phyloP scores from a whole-genome alignment of 148 eudicot genomes.

The Linanthus parryae region DNA sequence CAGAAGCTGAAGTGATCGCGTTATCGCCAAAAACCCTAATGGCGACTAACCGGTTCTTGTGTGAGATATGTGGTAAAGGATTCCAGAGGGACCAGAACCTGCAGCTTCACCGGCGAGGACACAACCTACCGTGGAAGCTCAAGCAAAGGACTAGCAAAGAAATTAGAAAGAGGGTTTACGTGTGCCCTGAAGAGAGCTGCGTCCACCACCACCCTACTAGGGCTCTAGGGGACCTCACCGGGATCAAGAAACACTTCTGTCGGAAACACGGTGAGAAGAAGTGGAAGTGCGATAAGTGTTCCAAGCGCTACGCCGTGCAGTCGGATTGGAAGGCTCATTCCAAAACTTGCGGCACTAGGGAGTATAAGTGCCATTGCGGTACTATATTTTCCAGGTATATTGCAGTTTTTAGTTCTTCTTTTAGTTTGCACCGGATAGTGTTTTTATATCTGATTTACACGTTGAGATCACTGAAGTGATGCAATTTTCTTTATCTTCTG shows the following conservation, averaged over 20 bases:
- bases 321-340: slow-evolving; percentile 98
- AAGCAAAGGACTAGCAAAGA: slow-evolving; percentile 61
- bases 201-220: slow-evolving; percentile 87
- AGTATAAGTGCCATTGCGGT: slow-evolving; percentile 71
- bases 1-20: slow-evolving; percentile 94
- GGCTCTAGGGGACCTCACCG: slow-evolving; percentile 29
- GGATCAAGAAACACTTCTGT: slow-evolving; percentile 90
- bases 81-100: slow-evolving; percentile 26
- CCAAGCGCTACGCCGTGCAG: slow-evolving; percentile 85
- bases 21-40: slow-evolving; percentile 85
- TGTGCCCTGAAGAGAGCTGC: slow-evolving; percentile 82
- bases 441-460: no score
- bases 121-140: slow-evolving; percentile 41
- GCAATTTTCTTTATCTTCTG: no score
- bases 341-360: slow-evolving; percentile 70
- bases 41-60: slow-evolving; percentile 94
- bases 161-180: slow-evolving; percentile 69
- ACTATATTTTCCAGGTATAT: slow-evolving; percentile 92
- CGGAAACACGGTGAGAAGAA: slow-evolving; percentile 97
- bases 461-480: no score
- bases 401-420: no score
- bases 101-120: slow-evolving; percentile 84
- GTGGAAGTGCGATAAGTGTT: slow-evolving; percentile 97
- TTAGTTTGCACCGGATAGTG: no score
- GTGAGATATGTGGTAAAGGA: slow-evolving; percentile 35